Conservation (phyloP, 1,284 basidiomycete genomes). For the Puccinia polysora region DNA sequence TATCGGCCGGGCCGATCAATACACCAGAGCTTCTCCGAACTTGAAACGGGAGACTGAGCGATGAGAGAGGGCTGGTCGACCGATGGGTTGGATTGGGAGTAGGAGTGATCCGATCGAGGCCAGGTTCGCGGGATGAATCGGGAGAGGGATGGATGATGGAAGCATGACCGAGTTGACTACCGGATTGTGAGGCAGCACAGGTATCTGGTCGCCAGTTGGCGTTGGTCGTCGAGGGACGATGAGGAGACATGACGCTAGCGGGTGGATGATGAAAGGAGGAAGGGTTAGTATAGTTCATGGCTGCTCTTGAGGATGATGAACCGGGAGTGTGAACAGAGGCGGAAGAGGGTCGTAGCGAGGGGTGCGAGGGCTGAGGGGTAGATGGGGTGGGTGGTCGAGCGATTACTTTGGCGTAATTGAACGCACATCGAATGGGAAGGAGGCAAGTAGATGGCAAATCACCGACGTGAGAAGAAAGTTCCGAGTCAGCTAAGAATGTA, state of each 20-base stretch:
- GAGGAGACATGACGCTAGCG: slow-evolving; percentile 32
- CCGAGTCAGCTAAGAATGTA: slow-evolving; percentile 38
- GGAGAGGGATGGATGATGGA: slow-evolving; percentile 24
- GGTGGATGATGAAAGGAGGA: slow-evolving; percentile 41
- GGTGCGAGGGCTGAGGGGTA: slow-evolving; percentile 28
- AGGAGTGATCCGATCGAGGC: slow-evolving; percentile 15
- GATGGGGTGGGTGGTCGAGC: slow-evolving; percentile 25
- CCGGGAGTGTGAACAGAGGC: neutral
- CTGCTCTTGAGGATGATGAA: neutral
- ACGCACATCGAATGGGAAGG: slow-evolving; percentile 12
- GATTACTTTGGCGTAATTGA: slow-evolving; percentile 22
- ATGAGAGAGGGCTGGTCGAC: slow-evolving; percentile 23
- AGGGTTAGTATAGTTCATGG: slow-evolving; percentile 1
- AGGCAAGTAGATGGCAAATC: slow-evolving; percentile 23
- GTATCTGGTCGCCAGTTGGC: slow-evolving; percentile 15
- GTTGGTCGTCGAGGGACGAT: neutral
- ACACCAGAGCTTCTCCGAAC: slow-evolving; percentile 13
- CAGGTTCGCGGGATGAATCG: slow-evolving; percentile 17
- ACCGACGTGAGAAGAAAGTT: slow-evolving; percentile 36
- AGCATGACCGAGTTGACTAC: slow-evolving; percentile 36
- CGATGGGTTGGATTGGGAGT: slow-evolving; percentile 12
- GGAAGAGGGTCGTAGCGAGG: slow-evolving; percentile 15
- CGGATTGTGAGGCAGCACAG: slow-evolving; percentile 5
- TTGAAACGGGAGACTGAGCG: slow-evolving; percentile 13
- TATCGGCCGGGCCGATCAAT: slow-evolving; percentile 36